Conservation (phyloP, 306 rosid genomes). For the Arachis stenosperma region DNA sequence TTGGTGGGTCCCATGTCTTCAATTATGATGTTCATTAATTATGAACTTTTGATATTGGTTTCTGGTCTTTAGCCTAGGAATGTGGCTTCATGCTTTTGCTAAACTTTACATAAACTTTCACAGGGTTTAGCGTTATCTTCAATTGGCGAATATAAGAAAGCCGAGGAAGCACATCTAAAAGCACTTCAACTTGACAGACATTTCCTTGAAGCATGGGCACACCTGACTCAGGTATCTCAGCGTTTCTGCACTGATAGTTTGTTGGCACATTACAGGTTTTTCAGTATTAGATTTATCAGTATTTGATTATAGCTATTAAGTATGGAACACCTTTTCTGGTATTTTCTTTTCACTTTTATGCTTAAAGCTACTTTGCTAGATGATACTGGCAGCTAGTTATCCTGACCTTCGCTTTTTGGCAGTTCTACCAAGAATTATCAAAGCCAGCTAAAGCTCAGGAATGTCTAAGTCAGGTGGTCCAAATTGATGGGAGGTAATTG, state of each 20-base stretch:
- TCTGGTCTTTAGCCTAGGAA: constrained; percentile 28
- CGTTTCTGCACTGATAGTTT: constrained; percentile 14
- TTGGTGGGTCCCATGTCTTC: constrained; percentile 60
- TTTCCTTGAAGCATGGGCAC: constrained; percentile 89
- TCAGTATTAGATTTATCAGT: constrained; percentile 2
- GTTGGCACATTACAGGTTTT: constrained; percentile 15
- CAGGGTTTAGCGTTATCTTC: constrained; percentile 88
- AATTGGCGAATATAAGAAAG: constrained; percentile 76
- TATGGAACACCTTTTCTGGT: neutral
- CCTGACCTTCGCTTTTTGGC: constrained; percentile 37
- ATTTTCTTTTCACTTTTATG: constrained; percentile 10
- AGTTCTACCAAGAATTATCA: constrained; percentile 66
- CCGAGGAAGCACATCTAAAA: constrained; percentile 84
- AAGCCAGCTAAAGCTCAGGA: constrained; percentile 68
- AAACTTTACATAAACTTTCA: constrained; percentile 34
- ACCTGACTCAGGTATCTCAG: constrained; percentile 75
- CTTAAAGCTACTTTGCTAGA: constrained; percentile 13
- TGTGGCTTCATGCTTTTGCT: constrained; percentile 10
- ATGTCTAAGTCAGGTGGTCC: constrained; percentile 68
- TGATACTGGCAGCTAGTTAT: constrained; percentile 17
- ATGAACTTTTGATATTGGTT: constrained; percentile 34
- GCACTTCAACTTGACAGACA: constrained; percentile 70
- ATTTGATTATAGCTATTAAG: constrained; percentile 9
- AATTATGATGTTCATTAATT: constrained; percentile 26
- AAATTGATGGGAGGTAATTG: constrained; percentile 79